These are phyloP conservation scores for Pyrus hybrid DNA, from an alignment of 331 rosid species.

Conservation along the genomic window DNA sequence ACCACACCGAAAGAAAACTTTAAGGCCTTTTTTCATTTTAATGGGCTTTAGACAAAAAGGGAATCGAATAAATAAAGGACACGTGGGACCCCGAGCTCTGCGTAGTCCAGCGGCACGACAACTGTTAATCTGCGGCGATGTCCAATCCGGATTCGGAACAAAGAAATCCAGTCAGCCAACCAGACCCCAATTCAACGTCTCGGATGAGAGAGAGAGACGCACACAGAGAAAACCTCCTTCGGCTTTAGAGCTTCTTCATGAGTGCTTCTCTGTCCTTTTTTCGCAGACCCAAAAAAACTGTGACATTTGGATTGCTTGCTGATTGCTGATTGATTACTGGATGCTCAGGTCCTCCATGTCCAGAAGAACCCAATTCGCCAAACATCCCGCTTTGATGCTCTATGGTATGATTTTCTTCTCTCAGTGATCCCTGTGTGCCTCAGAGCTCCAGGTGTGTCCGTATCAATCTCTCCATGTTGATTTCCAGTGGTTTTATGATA, in stretches of 20 bases:
- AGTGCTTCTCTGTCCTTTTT: background rate
- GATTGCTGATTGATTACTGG: no score
- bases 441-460: conserved; percentile 28
- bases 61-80: background rate
- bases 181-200: background rate
- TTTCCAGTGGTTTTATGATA: background rate
- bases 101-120: background rate
- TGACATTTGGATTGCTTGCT: background rate
- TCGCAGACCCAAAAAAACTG: background rate
- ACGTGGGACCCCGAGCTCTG: background rate
- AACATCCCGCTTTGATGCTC: background rate
- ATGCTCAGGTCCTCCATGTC: background rate
- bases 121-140: background rate
- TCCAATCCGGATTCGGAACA: background rate
- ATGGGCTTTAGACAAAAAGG: background rate
- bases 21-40: no score
- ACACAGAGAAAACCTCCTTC: background rate
- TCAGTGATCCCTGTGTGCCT: background rate
- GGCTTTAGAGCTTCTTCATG: background rate
- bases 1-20: background rate
- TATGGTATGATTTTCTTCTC: background rate
- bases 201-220: conserved; percentile 2
- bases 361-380: background rate
- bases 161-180: conserved; percentile 7
- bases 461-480: background rate